Base-by-base conservation (phyloP, 2,329 filamentous ascomycete genomes). In the Hymenotorrendiella dingleyae region DNA sequence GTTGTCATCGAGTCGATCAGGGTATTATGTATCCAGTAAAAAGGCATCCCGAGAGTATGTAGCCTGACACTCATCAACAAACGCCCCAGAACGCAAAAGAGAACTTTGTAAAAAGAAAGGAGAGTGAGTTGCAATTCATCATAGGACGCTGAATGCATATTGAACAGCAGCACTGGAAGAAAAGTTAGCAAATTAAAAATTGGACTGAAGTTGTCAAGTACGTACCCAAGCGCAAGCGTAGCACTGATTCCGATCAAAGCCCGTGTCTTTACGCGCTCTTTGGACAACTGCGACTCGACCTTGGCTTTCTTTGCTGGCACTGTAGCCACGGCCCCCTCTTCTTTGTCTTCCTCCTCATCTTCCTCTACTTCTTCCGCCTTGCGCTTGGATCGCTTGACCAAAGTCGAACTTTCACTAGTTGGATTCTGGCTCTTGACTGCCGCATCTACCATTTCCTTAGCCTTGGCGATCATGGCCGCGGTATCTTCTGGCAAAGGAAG, bases 161-260 rank as follows among this genome's bases (percentile, higher is more conserved):
- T 60, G 59, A 35, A 62, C 59, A 20, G 57, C 56, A 35, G 59
- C 60, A 47, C 60, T 62, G 43, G 7, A 16, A 14, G 8, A 6
- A 33, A 16, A 4, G 38, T 56, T 48, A 56, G 55, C 33, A 38
- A 35, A 20, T 9, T 9, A 16, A 22, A 32, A 17, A 4, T 20
- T 6, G n/a, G n/a, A 7, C 21, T 7, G 30, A 26, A 27, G 14
- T 24, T 7, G 4, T 35, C 36, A 17, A 32, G 23, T 26, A 84
- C 89, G 70, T 78, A 97, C 93, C 90, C 90, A 64, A 96, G 76
- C 44, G 86, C 87, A 62, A 96, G 74, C 35, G 87, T 93, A 45
- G 88, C 88, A 49, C 83, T 86, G 40, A 97, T 78, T 45, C 93
- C 91, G 50, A 94, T 75, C 48, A 95, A 70, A 35, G 93, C 88